Evolutionary conservation across 1,284 basidiomycete genomes (phyloP).

Genomic region (Grifola frondosa): DNA sequence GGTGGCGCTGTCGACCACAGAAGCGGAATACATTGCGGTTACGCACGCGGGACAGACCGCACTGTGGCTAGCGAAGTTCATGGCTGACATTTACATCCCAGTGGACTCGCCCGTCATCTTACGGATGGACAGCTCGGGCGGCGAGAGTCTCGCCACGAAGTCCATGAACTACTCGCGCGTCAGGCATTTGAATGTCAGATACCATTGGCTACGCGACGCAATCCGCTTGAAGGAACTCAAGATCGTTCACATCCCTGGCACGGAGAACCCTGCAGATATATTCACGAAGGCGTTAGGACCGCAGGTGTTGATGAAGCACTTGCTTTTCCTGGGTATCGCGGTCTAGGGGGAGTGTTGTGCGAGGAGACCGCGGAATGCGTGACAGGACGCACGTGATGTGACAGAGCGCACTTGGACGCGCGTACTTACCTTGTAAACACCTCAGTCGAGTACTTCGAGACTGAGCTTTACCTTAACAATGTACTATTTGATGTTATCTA

Average conservation of each 20-base stretch:
- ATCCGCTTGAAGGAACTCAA: neutral
- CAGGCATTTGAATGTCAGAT: constrained; percentile 39
- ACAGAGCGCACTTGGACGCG: too few relatives aligned
- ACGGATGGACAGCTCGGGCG: constrained; percentile 32
- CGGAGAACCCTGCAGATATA: neutral
- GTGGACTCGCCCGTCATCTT: constrained; percentile 17
- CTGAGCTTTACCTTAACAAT: too few relatives aligned
- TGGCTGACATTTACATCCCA: constrained; percentile 20
- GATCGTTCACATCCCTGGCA: neutral
- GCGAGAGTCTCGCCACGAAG: constrained; percentile 31
- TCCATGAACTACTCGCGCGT: constrained; percentile 26
- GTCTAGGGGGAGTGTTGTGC: too few relatives aligned
- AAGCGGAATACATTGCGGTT: constrained; percentile 40
- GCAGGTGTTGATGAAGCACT: too few relatives aligned
- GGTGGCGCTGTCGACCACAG: constrained; percentile 12
- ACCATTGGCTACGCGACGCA: constrained; percentile 32
- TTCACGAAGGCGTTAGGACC: constrained; percentile 27
- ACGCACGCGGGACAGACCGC: constrained; percentile 26
- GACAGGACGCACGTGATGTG: too few relatives aligned
- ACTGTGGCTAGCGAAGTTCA: constrained; percentile 28
- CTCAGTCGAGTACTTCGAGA: too few relatives aligned
- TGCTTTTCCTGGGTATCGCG: too few relatives aligned
- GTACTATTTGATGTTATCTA: too few relatives aligned
- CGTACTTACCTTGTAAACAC: too few relatives aligned
- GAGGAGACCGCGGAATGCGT: too few relatives aligned